Percentiles rank a stretch among this genome's conserved stretches.
Evolutionary conservation across 2,329 filamentous ascomycete genomes (phyloP).

Genomic region (Aspergillus uvarum): DNA sequence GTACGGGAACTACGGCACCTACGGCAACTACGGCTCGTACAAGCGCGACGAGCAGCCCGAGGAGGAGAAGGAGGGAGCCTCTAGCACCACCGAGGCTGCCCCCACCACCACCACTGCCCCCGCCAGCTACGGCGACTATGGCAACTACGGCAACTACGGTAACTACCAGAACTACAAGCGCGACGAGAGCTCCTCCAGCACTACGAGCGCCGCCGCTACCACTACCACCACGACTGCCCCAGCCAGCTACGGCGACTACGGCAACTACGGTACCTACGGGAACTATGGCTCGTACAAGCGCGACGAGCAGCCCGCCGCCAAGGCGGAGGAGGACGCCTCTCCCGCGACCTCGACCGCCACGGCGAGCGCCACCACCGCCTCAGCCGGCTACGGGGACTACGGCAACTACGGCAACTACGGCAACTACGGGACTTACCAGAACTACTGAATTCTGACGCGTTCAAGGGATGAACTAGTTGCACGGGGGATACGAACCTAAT

Average conservation of each 20-base stretch:
- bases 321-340: not conserved
- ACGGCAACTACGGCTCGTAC: not conserved
- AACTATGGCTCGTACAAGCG: not conserved
- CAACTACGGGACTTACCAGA: slow-evolving; percentile 15
- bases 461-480: too few species aligned
- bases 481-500: too few species aligned
- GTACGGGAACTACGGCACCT: not conserved
- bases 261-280: not conserved
- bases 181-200: not conserved
- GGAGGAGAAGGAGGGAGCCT: not conserved
- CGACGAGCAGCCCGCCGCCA: not conserved
- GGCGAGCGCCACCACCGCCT: not conserved
- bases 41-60: not conserved
- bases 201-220: not conserved
- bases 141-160: slow-evolving; percentile 14
- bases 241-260: not conserved
- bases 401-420: slow-evolving; percentile 19
- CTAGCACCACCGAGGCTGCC: not conserved
- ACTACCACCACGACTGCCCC: not conserved
- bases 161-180: not conserved
- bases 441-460: slow-evolving; percentile 1
- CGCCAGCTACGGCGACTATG: slow-evolving; percentile 14
- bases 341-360: not conserved
- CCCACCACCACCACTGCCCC: not conserved
- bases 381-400: slow-evolving; percentile 9